Evolutionary conservation across 2,329 filamentous ascomycete species (phyloP), one percentile per base, ranked within the genome.

Genomic region (Lasiodiplodia citricola): DNA sequence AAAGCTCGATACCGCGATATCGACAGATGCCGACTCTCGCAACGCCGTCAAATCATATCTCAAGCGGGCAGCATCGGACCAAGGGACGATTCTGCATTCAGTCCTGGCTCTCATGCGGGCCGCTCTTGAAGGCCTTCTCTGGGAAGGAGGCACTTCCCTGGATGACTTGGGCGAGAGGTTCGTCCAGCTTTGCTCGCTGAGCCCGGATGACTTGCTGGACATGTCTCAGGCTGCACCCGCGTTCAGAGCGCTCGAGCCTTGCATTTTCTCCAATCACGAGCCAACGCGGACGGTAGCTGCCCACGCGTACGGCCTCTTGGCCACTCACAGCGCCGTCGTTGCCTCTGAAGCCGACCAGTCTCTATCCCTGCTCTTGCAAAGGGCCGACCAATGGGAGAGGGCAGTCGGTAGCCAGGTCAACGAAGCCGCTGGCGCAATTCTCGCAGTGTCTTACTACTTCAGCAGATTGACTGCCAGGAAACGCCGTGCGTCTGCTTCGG

Each of bases 291-390:
- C 84, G 47, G 83, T 90, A 35, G 90, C 90, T 1, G 90, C 93
- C 18, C 89, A 89, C 70, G 87, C 89, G 0, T 88, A 94, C 73
- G 94, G 94, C 0, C 91, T 97, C 14, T 80, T 97, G 5, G 89
- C 87, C 0, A 91, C 93, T 0, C 91, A 95, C 76, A 75, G 79
- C 37, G 74, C 78, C 4, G 80, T 81, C 68, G 73, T 83, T 2
- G 72, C 80, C 0, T 74, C 78, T 14, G 74, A 80, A 3, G 73
- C 89, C 14, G 74, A 80, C 10, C 79, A 77, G 18, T 78, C 83
- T 10, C 75, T 89, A 28, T 71, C 78, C 18, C 74, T 80, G 0
- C 80, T 91, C 16, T 80, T 87, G 7, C 74, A 78, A 18, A 83
- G 84, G 18, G 75, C 85, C 0, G 73, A 80, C 55, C 75, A 75